These are phyloP conservation scores for Neofusicoccum kwambonambiense DNA, from an alignment of 2,329 filamentous ascomycete species.

Conservation along the genomic window DNA sequence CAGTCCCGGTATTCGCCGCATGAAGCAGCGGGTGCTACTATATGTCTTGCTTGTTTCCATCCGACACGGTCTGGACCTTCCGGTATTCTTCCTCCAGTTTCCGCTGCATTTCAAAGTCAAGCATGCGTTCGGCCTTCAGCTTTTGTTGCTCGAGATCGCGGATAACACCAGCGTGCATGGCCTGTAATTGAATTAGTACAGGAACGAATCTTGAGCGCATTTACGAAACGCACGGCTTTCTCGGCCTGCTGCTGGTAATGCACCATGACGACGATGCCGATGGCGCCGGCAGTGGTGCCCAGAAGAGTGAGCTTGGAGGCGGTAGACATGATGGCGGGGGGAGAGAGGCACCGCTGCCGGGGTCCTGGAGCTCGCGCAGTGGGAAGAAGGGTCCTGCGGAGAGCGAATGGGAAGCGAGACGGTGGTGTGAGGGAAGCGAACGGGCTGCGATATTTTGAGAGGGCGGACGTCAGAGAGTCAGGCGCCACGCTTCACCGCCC, in stretches of 20 bases:
- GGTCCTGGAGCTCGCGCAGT: background rate
- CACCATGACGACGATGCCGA: slow-evolving; percentile 76
- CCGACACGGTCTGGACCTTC: slow-evolving; percentile 76
- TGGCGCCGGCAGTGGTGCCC: slow-evolving; percentile 72
- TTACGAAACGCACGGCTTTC: slow-evolving; percentile 63
- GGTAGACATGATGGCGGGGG: slow-evolving; percentile 67
- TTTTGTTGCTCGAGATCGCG: slow-evolving; percentile 94
- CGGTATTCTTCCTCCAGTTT: slow-evolving; percentile 85
- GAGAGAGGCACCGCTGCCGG: background rate
- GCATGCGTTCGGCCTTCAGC: slow-evolving; percentile 83
- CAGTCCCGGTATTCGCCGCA: background rate
- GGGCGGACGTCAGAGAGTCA: background rate
- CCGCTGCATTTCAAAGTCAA: slow-evolving; percentile 91
- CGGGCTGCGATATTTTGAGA: background rate
- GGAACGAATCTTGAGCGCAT: slow-evolving; percentile 20
- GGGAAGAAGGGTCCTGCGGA: background rate
- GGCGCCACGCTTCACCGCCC: slow-evolving; percentile 10
- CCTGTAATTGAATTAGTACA: slow-evolving; percentile 50
- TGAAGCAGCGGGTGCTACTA: background rate
- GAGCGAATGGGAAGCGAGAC: background rate
- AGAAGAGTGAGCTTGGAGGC: slow-evolving; percentile 84
- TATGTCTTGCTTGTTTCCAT: slow-evolving; percentile 22
- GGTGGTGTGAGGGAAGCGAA: slow-evolving; percentile 1
- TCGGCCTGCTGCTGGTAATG: slow-evolving; percentile 87
- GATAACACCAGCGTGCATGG: slow-evolving; percentile 93